Base-by-base conservation (phyloP, 2,329 filamentous ascomycete species). In the Talaromyces sp. region DNA sequence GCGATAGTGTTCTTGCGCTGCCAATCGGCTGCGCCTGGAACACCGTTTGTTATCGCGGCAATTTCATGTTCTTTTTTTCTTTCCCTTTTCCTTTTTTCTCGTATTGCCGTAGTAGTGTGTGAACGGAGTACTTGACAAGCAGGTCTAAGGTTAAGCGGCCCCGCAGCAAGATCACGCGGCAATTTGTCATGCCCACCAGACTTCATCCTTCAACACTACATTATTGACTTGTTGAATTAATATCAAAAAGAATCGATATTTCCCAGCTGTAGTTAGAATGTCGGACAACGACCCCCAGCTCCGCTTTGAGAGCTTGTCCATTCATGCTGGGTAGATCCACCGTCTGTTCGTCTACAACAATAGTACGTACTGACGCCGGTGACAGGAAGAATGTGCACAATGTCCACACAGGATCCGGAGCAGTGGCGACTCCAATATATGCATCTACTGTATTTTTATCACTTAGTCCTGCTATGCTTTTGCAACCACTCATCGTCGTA, bases 381-480 rank as follows among this genome's bases (percentile, higher is more conserved):
- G 4, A 12, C 14, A 60, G 61, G 14, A 50, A 60, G 55, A 31
- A 60, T 14, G 58, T 54, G 9, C 61, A 63, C 47, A 47, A 60
- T 57, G 61, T 63, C 28, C 58, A 60, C 12, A 31, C 33, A n/a
- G 57, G 53, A n/a, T 54, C 53, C 7, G 57, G 61, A 30, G 34
- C 61, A 60, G 47, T 63, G n/a, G 60, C 34, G 14, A 53, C 58
- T 34, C 61, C 61, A 28, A 12, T 63, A n/a, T 63, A 60, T 30
- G 61, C 61, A 6, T 60, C 61, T 14, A 57, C 61, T 14, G 61
- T 60, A 63, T 34, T 34, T 34, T 9, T 16, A 42, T 6, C 2
- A 27, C 23, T 23, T 14, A 5, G n/a, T 6, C 1, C 23, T 18
- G 6, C n/a, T 18, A 9, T 18, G 5, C 4, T 10, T n/a, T 30